These are phyloP conservation scores for Phytophthora sansomeana DNA, from an alignment of 352 stramenopile genomes.

Conservation along the genomic window DNA sequence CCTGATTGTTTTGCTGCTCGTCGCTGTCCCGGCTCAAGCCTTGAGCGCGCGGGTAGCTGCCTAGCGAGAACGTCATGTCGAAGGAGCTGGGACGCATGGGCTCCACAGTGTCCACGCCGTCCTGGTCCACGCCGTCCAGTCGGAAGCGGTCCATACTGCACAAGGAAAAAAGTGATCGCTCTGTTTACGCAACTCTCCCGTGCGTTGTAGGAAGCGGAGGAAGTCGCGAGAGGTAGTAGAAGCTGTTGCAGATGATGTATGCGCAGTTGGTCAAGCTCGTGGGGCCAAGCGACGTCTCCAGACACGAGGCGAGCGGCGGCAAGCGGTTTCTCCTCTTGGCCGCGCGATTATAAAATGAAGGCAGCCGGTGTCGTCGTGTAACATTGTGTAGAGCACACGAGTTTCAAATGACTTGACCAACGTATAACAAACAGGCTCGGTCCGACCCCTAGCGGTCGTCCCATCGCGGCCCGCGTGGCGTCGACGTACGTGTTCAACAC, in stretches of 20 bases:
- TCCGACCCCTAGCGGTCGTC: slow-evolving; percentile 40
- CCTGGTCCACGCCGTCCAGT: slow-evolving; percentile 79
- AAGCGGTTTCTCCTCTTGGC: slow-evolving; percentile 24
- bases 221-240: neutral
- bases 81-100: slow-evolving; percentile 89
- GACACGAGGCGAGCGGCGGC: slow-evolving; percentile 4
- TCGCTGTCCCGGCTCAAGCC: slow-evolving; percentile 39
- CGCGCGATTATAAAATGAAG: slow-evolving; percentile 20
- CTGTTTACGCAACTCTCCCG: neutral
- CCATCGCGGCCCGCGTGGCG: slow-evolving; percentile 33
- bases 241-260: neutral
- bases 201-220: slow-evolving; percentile 5
- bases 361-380: slow-evolving; percentile 25
- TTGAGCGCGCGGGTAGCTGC: slow-evolving; percentile 47
- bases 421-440: slow-evolving; percentile 39
- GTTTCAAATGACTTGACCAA: slow-evolving; percentile 25
- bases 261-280: neutral
- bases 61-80: slow-evolving; percentile 88
- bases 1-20: slow-evolving; percentile 31
- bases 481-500: neutral
- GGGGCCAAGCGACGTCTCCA: slow-evolving; percentile 10
- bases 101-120: slow-evolving; percentile 82
- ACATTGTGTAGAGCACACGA: neutral
- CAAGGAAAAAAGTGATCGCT: neutral
- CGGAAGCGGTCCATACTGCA: slow-evolving; percentile 85